Evolutionary conservation across 768 basidiomycete species (phyloP).

Genomic region (Paxillus involutus): DNA sequence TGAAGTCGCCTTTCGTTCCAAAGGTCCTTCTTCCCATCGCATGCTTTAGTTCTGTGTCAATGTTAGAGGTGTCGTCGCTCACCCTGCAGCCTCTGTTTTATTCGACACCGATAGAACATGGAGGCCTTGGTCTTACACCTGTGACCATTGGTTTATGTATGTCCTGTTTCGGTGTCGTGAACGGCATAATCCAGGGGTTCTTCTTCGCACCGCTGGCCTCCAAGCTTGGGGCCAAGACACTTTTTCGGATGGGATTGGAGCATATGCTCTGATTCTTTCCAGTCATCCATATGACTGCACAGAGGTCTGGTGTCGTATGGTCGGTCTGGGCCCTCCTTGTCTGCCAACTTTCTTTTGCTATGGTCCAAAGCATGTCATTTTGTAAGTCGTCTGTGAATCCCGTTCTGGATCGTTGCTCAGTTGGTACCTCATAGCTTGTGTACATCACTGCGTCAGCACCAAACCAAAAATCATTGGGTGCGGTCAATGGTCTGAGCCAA

Average conservation of each 20-base stretch:
- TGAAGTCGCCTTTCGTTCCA: slow-evolving; percentile 37
- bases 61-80: slow-evolving; percentile 38
- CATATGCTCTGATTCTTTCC: slow-evolving; percentile 28
- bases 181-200: slow-evolving; percentile 38
- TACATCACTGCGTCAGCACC: slow-evolving; percentile 65
- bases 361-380: slow-evolving; percentile 53
- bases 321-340: no score
- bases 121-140: slow-evolving; percentile 38
- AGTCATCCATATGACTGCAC: neutral
- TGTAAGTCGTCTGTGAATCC: slow-evolving; percentile 40
- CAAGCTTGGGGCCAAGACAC: slow-evolving; percentile 35
- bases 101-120: slow-evolving; percentile 37
- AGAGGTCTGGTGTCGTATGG: neutral
- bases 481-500: slow-evolving; percentile 59
- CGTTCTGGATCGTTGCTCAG: no score
- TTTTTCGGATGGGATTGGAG: slow-evolving; percentile 24
- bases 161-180: slow-evolving; percentile 34
- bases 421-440: slow-evolving; percentile 38
- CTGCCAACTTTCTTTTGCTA: slow-evolving; percentile 30
- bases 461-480: slow-evolving; percentile 49
- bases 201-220: slow-evolving; percentile 37
- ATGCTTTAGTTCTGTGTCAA: slow-evolving; percentile 32
- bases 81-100: slow-evolving; percentile 41
- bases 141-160: slow-evolving; percentile 39
- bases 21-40: slow-evolving; percentile 34